Conservation (phyloP, 2,329 filamentous ascomycete species). For the Penicillium sp. region DNA sequence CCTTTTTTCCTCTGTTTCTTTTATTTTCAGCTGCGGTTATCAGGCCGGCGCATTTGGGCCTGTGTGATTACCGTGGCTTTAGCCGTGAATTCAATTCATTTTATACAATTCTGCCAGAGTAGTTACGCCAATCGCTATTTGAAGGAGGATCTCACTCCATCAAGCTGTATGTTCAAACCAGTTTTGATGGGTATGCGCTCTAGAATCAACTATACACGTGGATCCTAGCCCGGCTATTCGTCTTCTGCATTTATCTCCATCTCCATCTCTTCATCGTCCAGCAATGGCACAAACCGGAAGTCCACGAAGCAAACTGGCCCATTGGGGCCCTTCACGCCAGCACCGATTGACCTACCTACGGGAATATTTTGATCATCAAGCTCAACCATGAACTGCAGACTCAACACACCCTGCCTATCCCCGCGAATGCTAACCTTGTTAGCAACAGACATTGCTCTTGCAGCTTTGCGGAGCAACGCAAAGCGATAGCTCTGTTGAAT, state of each 20-base stretch:
- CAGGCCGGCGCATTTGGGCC: not conserved
- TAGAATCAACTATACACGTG: not conserved
- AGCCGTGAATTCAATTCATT: not conserved
- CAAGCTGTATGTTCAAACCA: not conserved
- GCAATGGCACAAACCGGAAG: conserved; percentile 48
- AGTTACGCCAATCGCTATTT: not conserved
- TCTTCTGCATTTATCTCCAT: conserved; percentile 18
- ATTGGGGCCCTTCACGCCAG: conserved; percentile 21
- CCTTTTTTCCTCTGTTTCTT: not conserved
- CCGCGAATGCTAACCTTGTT: conserved; percentile 89
- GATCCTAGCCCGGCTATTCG: conserved; percentile 5
- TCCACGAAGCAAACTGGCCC: conserved; percentile 48
- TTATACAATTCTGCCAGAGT: not conserved
- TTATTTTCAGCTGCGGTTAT: not conserved
- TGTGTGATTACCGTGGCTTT: not conserved
- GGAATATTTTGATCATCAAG: conserved; percentile 59
- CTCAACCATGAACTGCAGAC: conserved; percentile 94
- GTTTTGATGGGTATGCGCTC: not conserved
- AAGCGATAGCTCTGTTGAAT: conserved; percentile 85
- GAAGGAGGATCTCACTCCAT: not conserved
- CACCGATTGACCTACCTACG: conserved; percentile 22
- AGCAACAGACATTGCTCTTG: conserved; percentile 87
- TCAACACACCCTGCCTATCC: conserved; percentile 85
- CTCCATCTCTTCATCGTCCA: conserved; percentile 43
- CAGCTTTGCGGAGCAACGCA: conserved; percentile 77